Percentiles rank a stretch among this genome's conserved stretches.
phyloP scores from a whole-genome alignment of 805 yeast genomes.

The Millerozyma acaciae region DNA sequence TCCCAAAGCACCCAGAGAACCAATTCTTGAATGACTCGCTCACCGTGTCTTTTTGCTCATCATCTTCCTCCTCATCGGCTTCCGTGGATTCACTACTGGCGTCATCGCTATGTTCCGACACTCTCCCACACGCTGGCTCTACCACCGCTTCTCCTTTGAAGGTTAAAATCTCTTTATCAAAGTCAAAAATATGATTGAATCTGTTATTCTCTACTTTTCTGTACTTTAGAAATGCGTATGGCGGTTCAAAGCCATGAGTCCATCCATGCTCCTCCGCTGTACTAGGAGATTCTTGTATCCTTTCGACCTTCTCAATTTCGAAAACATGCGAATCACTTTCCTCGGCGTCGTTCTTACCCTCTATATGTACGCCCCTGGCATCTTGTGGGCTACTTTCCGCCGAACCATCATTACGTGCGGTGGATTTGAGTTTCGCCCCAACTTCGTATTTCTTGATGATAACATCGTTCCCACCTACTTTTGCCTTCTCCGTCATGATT shows the following conservation, averaged over 20 bases:
- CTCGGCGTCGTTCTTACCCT: background rate
- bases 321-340: background rate
- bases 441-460: too few species aligned
- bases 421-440: too few species aligned
- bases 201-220: slow-evolving; percentile 9
- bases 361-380: background rate
- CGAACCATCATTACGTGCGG: background rate
- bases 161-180: slow-evolving; percentile 12
- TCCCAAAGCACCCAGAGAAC: slow-evolving; percentile 24
- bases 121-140: slow-evolving; percentile 8
- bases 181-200: slow-evolving; percentile 11
- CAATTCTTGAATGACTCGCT: background rate
- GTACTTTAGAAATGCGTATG: slow-evolving; percentile 25
- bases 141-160: slow-evolving; percentile 22
- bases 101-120: too few species aligned
- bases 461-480: too few species aligned
- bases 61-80: too few species aligned
- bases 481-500: too few species aligned
- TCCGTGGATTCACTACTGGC: background rate
- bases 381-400: background rate
- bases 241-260: slow-evolving; percentile 26
- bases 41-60: background rate
- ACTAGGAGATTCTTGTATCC: background rate
- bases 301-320: background rate
- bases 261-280: slow-evolving; percentile 12